Conservation (phyloP, 1,284 basidiomycete species). For the Cryptococcus maquisensis region DNA sequence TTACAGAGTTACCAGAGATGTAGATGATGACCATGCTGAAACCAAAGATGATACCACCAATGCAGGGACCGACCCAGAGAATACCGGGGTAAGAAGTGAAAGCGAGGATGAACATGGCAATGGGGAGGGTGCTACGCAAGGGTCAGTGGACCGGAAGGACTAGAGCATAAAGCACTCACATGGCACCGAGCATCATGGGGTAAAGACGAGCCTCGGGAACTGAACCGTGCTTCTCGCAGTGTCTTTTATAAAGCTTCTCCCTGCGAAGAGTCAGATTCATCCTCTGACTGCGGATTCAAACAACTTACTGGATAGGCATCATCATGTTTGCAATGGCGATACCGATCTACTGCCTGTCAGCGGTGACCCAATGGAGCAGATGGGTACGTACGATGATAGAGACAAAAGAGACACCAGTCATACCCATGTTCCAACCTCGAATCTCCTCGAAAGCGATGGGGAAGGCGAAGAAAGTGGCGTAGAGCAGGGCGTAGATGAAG, state of each 20-base stretch:
- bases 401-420: conserved; percentile 45
- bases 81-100: conserved; percentile 36
- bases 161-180: not conserved
- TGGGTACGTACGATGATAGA: conserved; percentile 33
- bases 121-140: conserved; percentile 30
- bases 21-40: conserved; percentile 43
- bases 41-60: conserved; percentile 36
- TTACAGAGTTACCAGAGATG: conserved; percentile 40
- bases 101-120: conserved; percentile 49
- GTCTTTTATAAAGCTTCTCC: conserved; percentile 35
- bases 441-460: conserved; percentile 45
- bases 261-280: no score
- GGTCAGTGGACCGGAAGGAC: not conserved
- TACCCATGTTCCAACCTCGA: conserved; percentile 42
- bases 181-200: conserved; percentile 37
- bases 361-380: not conserved
- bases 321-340: conserved; percentile 31
- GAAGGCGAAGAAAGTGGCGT: conserved; percentile 46
- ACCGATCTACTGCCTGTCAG: conserved; percentile 20
- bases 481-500: conserved; percentile 50
- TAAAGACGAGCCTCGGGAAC: conserved; percentile 35
- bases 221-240: not conserved
- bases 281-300: no score
- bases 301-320: conserved; percentile 27
- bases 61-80: conserved; percentile 38